These are phyloP conservation scores for Acer yangbiense DNA, from an alignment of 345 rosid species.

Conservation along the genomic window DNA sequence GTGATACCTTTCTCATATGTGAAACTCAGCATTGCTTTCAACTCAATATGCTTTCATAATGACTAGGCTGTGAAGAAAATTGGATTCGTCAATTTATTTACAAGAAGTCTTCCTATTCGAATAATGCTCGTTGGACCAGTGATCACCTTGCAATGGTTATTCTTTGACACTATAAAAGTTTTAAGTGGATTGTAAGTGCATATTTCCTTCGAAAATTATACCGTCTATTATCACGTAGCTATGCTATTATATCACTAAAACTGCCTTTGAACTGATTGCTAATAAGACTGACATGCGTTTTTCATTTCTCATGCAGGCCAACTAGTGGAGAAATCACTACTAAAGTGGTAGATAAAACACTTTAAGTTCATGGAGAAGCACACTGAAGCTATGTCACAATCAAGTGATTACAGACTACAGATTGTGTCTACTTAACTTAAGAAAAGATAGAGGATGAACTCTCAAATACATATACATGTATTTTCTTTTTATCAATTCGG, in stretches of 20 bases:
- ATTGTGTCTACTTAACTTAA: not conserved
- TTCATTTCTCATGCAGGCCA: slow-evolving; percentile 31
- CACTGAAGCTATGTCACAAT: not conserved
- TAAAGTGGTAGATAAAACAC: slow-evolving; percentile 11
- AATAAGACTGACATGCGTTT: not conserved
- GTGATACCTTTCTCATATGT: not conserved
- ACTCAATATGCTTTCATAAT: slow-evolving; percentile 8
- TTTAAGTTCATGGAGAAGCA: not conserved
- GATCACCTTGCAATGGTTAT: slow-evolving; percentile 63
- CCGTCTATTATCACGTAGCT: not conserved
- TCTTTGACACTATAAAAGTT: slow-evolving; percentile 59
- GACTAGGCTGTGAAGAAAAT: slow-evolving; percentile 58
- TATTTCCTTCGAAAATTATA: not conserved
- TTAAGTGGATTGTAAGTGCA: slow-evolving; percentile 60
- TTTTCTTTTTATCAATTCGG: not conserved
- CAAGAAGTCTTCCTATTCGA: slow-evolving; percentile 64
- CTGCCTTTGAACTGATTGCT: not conserved
- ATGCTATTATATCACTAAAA: not conserved
- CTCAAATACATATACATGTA: no score
- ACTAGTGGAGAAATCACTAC: slow-evolving; percentile 39
- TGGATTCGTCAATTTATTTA: slow-evolving; percentile 57
- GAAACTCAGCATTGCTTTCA: not conserved
- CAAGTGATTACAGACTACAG: not conserved
- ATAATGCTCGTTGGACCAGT: slow-evolving; percentile 64
- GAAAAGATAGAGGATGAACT: no score